Evolutionary conservation across 106 monocot genomes (phyloP), one percentile per base, ranked within the genome.

Genomic region (Posidonia australis): DNA sequence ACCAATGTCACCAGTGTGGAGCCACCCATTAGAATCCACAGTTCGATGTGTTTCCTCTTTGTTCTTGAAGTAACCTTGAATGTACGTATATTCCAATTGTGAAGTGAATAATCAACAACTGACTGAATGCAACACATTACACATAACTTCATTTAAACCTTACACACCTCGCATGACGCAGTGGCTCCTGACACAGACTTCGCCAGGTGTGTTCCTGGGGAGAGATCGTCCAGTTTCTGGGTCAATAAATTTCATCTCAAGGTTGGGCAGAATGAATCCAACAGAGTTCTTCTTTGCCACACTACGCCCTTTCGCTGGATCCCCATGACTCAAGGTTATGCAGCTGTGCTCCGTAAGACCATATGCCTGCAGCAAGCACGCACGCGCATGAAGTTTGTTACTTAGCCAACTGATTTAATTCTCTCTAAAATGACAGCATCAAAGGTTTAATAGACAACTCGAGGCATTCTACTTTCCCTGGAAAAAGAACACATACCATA

Each of bases 301-400:
- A 12, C 29, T 49, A 9, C 79, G 76, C 5, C 85, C 81, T 42
- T 60, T 66, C 21, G 48, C 78, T n/a, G 80, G 81, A 64, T 83
- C 81, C 11, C 81, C 77, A 69, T 96, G 94, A 12, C 76, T 96
- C 16, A 90, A 63, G 0, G 94, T 90, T 31, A 96, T 96, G 90
- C 94, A 96, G 63, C 87, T 96, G 32, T 96, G 94, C 74, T 96
- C 94, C 10, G 94, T 90, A 16, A 96, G 66, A n/a, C 94, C 94
- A 59, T 96, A 90, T 24, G 92, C 88, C 86, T 84, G 52, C 14
- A 49, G 19, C 16, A 49, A 49, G 19, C 16, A 49, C 19, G 18
- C 48, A 49, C 19, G n/a, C n/a, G n/a, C n/a, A n/a, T n/a, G n/a
- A n/a, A n/a, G n/a, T n/a, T n/a, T n/a, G n/a, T n/a, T n/a, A n/a